Evolutionary conservation across 306 rosid genomes (phyloP), one percentile per base, ranked within the genome.

Genomic region (Casuarina equisetifolia): DNA sequence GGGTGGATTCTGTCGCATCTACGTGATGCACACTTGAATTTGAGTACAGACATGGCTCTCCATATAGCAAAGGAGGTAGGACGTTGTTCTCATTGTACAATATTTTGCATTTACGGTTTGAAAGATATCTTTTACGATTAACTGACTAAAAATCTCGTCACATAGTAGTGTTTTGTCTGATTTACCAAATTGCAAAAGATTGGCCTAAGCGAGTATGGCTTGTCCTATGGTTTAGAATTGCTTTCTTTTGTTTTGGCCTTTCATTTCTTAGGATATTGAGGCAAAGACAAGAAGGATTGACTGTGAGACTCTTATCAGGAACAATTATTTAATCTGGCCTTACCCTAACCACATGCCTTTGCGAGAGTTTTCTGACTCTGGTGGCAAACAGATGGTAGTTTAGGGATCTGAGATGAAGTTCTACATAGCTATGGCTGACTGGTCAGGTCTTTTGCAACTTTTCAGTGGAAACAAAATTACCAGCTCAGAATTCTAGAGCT

Each of bases 11-110:
- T 92, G 68, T 92, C 97, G 19, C 97, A 91, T 85, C 80, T 95
- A 77, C 93, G 87, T n/a, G 98, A 95, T 70, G 97, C 98, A 69
- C 90, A 91, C 86, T 88, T 95, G 82, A 95, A 92, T 77, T 87
- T 92, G 88, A 95, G 98, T 88, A 95, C 98, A 16, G 98, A 95
- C 85, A 95, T 95, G 98, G 98, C 98, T 82, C 81, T 92, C 82
- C 97, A 95, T 80, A 92, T 92, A 70, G 93, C 97, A 44, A 93
- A 89, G 35, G 98, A 92, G 93, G 97, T 95, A 50, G 70, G 88
- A 80, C 48, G 76, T 77, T 51, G 10, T 76, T 12, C 17, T 52
- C 54, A 17, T 72, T 77, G 43, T 44, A 53, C 63, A 42, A 59
- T 51, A 49, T 58, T 67, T n/a, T 70, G 58, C 50, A 6, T 70